phyloP scores from a whole-genome alignment of 306 rosid species.

The Quercus agrifolia region DNA sequence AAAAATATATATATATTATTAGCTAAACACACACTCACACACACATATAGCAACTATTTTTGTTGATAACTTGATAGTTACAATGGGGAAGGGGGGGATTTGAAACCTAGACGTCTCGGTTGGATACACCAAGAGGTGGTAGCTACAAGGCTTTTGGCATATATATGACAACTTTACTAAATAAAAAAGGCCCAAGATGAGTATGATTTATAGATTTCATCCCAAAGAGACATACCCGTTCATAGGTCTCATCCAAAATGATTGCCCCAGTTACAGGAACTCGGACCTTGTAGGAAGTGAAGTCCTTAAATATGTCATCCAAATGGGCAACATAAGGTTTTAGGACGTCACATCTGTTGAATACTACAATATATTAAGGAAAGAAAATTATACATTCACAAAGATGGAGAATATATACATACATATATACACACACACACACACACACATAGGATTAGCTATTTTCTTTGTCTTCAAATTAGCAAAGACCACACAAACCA shows the following conservation, averaged over 20 bases:
- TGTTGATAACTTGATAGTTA: too few relatives aligned
- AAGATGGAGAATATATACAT: not conserved
- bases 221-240: conserved; percentile 66
- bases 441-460: not conserved
- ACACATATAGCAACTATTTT: not conserved
- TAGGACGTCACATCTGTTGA: conserved; percentile 89
- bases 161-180: not conserved
- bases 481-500: not conserved
- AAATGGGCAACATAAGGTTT: conserved; percentile 93
- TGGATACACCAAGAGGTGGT: too few relatives aligned
- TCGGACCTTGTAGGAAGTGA: conserved; percentile 93
- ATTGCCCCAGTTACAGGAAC: conserved; percentile 98
- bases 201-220: not conserved
- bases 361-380: conserved; percentile 74
- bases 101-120: too few relatives aligned
- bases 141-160: too few relatives aligned
- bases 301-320: conserved; percentile 95
- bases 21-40: too few relatives aligned
- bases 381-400: conserved; percentile 16
- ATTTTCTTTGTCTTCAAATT: not conserved
- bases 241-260: conserved; percentile 91
- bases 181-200: not conserved
- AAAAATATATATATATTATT: not conserved
- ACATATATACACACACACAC: not conserved
- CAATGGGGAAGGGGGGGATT: too few relatives aligned